Conservation (phyloP, 2,329 filamentous ascomycete species). For the Trichoderma arundinaceum region DNA sequence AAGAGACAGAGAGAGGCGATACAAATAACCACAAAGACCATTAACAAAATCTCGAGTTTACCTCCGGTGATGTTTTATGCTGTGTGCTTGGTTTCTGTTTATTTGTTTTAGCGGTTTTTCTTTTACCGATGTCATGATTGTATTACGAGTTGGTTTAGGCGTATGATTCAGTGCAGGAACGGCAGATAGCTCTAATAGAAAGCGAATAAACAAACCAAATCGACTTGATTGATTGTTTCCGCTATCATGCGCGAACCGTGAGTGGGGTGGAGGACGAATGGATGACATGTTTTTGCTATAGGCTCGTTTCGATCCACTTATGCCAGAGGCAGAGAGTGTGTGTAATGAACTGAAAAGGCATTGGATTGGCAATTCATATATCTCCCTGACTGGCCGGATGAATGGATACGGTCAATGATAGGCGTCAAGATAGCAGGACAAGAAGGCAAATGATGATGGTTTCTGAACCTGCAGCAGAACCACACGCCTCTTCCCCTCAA, state of each 20-base stretch:
- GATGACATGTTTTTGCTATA: not conserved
- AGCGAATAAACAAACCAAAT: not conserved
- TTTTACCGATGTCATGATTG: not conserved
- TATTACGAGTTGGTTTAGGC: not conserved
- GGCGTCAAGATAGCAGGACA: not conserved
- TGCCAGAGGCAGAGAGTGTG: not conserved
- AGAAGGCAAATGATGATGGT: not conserved
- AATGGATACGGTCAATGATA: not conserved
- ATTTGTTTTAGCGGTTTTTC: not conserved
- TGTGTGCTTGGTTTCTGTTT: not conserved
- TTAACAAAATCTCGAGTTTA: not conserved
- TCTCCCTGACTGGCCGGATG: not conserved
- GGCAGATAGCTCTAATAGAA: too few species aligned
- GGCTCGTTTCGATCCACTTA: not conserved
- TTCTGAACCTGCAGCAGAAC: not conserved
- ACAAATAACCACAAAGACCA: not conserved
- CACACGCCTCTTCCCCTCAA: not conserved
- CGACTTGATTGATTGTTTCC: not conserved
- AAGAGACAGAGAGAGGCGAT: slow-evolving; percentile 2
- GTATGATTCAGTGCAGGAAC: not conserved
- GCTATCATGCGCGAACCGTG: not conserved
- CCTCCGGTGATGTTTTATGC: not conserved
- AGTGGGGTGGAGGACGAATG: not conserved
- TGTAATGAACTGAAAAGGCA: not conserved
- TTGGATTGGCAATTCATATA: not conserved